Evolutionary conservation across 306 rosid species (phyloP).

Genomic region (Prunus armeniaca): DNA sequence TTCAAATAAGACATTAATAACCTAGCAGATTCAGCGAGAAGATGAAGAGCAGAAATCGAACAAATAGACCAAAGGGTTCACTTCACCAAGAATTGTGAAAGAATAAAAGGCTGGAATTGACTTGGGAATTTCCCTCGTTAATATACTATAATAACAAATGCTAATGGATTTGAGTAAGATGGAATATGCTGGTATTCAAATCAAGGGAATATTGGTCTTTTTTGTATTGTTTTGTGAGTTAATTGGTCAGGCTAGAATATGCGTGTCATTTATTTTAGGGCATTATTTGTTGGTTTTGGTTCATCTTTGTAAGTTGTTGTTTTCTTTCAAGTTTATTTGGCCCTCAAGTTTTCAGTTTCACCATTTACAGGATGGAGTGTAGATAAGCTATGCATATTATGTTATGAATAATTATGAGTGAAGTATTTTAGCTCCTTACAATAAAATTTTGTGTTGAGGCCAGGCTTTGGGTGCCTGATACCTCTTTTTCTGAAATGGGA

Average conservation of each 20-base stretch:
- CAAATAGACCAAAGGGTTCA: neutral
- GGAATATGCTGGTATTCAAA: neutral
- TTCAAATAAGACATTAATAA: neutral
- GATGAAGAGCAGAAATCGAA: neutral
- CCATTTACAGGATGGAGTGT: neutral
- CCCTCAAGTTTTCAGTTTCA: neutral
- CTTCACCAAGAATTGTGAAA: neutral
- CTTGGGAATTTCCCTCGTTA: neutral
- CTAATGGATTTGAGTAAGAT: neutral
- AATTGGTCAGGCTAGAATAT: neutral
- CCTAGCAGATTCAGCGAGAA: neutral
- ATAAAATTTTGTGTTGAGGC: neutral
- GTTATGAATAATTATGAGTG: too few species aligned
- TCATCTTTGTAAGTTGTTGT: neutral
- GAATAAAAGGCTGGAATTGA: neutral
- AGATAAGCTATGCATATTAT: neutral
- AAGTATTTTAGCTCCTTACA: neutral
- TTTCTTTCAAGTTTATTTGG: neutral
- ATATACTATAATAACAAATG: neutral
- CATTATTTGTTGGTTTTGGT: neutral
- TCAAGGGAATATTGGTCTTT: neutral
- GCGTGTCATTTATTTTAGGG: neutral
- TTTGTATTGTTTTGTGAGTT: neutral
- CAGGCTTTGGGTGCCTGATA: neutral
- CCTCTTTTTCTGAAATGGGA: neutral